A percentile compares a stretch with the other conserved stretches of the same genome.
Conservation (phyloP, 1,139 yeast genomes). For the Lodderomyces margitis region DNA sequence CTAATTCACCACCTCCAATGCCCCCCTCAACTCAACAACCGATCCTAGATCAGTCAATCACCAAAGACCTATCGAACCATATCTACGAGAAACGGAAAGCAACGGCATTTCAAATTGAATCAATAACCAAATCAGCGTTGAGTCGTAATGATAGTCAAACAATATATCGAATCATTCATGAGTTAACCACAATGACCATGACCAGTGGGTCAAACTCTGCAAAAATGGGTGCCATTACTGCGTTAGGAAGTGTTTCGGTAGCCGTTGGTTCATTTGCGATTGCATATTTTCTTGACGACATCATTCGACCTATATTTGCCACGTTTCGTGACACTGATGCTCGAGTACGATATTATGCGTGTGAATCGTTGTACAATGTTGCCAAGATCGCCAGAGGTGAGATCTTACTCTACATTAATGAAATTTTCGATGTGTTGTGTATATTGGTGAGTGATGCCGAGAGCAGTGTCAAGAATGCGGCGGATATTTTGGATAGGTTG, state of each 20-base stretch:
- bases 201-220: slow-evolving; percentile 35
- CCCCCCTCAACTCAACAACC: slow-evolving; percentile 6
- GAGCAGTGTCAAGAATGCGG: slow-evolving; percentile 91
- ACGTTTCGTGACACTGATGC: slow-evolving; percentile 98
- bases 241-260: slow-evolving; percentile 49
- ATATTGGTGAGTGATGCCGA: slow-evolving; percentile 90
- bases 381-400: slow-evolving; percentile 98
- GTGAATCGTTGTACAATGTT: slow-evolving; percentile 93
- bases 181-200: slow-evolving; percentile 31
- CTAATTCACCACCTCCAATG: not conserved
- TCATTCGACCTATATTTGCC: slow-evolving; percentile 89
- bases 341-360: slow-evolving; percentile 92
- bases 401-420: slow-evolving; percentile 85
- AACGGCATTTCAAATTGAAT: slow-evolving; percentile 89
- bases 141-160: slow-evolving; percentile 66
- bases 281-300: slow-evolving; percentile 71
- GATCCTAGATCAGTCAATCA: slow-evolving; percentile 66
- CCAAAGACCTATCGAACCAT: slow-evolving; percentile 84
- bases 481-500: slow-evolving; percentile 86
- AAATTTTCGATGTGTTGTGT: slow-evolving; percentile 89
- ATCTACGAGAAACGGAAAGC: slow-evolving; percentile 92
- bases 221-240: slow-evolving; percentile 52
- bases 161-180: slow-evolving; percentile 51
- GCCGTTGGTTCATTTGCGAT: slow-evolving; percentile 50
- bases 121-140: slow-evolving; percentile 69